These are phyloP conservation scores for Penicillium glabrum DNA, from an alignment of 2,329 filamentous ascomycete genomes.

Conservation along the genomic window DNA sequence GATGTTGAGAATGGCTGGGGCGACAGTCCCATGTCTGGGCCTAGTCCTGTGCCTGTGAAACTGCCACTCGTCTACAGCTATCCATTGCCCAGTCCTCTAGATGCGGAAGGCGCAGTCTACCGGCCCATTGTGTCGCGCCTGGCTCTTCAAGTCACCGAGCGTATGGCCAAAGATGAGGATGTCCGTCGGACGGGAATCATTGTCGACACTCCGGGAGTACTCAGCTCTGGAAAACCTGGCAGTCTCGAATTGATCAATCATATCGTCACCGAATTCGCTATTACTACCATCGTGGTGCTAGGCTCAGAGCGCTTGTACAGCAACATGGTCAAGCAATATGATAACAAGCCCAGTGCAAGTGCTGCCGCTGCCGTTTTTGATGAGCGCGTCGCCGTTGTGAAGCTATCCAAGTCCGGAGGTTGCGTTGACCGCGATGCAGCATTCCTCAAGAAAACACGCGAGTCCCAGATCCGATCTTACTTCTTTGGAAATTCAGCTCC, in stretches of 20 bases:
- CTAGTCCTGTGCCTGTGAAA: slow-evolving; percentile 85
- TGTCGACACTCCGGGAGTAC: slow-evolving; percentile 76
- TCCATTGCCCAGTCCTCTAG: slow-evolving; percentile 66
- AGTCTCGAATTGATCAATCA: slow-evolving; percentile 78
- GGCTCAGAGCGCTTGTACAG: slow-evolving; percentile 75
- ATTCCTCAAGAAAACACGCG: slow-evolving; percentile 72
- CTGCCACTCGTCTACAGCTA: slow-evolving; percentile 89
- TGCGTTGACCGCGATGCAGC: slow-evolving; percentile 72
- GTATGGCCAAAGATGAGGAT: slow-evolving; percentile 72
- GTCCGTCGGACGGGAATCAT: slow-evolving; percentile 75
- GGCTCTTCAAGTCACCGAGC: slow-evolving; percentile 73
- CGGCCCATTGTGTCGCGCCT: slow-evolving; percentile 72
- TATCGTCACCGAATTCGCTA: slow-evolving; percentile 68
- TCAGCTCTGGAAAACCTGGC: slow-evolving; percentile 62
- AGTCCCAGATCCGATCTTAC: slow-evolving; percentile 82
- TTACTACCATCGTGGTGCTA: slow-evolving; percentile 79
- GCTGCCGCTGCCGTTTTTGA: slow-evolving; percentile 50
- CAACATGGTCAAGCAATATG: slow-evolving; percentile 71
- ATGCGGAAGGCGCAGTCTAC: slow-evolving; percentile 72
- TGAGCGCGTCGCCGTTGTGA: slow-evolving; percentile 72
- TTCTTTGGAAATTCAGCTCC: slow-evolving; percentile 75
- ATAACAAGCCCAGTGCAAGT: slow-evolving; percentile 48
- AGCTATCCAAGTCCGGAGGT: slow-evolving; percentile 81
- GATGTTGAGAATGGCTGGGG: slow-evolving; percentile 90
- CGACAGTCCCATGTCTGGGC: slow-evolving; percentile 84